Conservation (phyloP, 2,329 filamentous ascomycete species). For the Pyrenophora graminea region DNA sequence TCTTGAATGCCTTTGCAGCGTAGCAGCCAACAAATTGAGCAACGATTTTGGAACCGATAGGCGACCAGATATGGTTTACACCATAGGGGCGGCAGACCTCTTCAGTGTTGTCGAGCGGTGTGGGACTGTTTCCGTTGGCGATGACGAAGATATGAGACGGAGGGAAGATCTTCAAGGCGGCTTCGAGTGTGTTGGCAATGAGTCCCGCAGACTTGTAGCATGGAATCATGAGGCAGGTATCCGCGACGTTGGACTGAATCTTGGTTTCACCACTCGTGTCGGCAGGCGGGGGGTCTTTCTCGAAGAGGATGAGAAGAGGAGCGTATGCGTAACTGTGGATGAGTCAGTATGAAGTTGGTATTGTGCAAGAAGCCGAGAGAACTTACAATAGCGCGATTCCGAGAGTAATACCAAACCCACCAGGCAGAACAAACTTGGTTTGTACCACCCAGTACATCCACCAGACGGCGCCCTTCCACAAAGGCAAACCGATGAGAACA, state of each 20-base stretch:
- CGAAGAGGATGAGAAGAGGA: constrained; percentile 41
- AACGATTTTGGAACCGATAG: constrained; percentile 21
- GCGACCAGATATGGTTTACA: constrained; percentile 20
- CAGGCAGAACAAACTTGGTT: constrained; percentile 48
- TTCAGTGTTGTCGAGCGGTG: constrained; percentile 22
- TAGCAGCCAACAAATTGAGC: constrained; percentile 22
- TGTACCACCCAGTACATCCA: constrained; percentile 12
- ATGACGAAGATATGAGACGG: constrained; percentile 22
- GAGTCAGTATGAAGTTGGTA: constrained; percentile 7
- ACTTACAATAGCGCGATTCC: constrained; percentile 17
- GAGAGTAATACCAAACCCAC: constrained; percentile 50
- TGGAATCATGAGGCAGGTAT: constrained; percentile 25
- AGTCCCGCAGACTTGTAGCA: constrained; percentile 21
- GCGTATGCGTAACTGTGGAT: constrained; percentile 28
- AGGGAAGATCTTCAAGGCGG: constrained; percentile 22
- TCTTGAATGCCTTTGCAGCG: constrained; percentile 20
- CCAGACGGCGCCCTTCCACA: constrained; percentile 51
- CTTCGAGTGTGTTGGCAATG: constrained; percentile 17
- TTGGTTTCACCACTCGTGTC: constrained; percentile 29
- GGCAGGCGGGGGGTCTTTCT: constrained; percentile 34
- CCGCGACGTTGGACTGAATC: constrained; percentile 31
- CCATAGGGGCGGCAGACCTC: constrained; percentile 21
- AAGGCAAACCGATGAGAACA: constrained; percentile 51
- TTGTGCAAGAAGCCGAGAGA: constrained; percentile 6
- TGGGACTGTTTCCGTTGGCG: constrained; percentile 20